Percentiles rank a stretch among this genome's conserved stretches.
Conservation (phyloP, 176 grass and related monocot genomes). For the Neostapfia colusana region DNA sequence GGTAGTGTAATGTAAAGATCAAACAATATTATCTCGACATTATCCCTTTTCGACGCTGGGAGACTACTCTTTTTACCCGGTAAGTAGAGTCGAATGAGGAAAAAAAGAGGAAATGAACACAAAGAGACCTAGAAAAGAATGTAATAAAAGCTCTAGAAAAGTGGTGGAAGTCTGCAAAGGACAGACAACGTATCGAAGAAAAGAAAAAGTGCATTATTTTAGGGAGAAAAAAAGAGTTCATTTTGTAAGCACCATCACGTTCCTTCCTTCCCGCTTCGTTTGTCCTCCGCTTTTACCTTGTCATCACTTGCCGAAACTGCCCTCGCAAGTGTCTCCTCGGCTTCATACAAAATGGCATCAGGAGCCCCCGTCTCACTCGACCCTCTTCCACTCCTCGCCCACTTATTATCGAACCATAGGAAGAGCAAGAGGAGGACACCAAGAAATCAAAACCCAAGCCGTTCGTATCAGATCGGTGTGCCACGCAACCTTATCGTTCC, state of each 20-base stretch:
- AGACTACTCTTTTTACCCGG: not conserved
- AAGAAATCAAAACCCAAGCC: not conserved
- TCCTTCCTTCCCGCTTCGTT: constrained; percentile 37
- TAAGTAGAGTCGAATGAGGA: not conserved
- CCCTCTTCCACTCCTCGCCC: constrained; percentile 26
- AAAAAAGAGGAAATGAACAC: not conserved
- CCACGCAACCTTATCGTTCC: not conserved
- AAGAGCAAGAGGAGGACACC: constrained; percentile 25
- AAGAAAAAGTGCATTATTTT: constrained; percentile 10
- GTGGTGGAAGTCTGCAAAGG: constrained; percentile 32
- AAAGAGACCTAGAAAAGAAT: constrained; percentile 1
- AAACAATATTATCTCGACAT: not conserved
- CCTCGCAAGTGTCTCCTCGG: constrained; percentile 18
- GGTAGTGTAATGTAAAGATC: too few species aligned
- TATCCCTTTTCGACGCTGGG: too few species aligned
- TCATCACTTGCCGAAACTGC: constrained; percentile 35
- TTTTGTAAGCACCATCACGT: constrained; percentile 35
- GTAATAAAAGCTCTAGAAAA: constrained; percentile 38
- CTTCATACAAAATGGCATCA: constrained; percentile 31
- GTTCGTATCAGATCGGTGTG: not conserved
- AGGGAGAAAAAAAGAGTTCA: not conserved
- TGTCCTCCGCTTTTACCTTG: not conserved
- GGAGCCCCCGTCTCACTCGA: not conserved
- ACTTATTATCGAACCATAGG: constrained; percentile 4
- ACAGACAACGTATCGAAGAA: constrained; percentile 22